Evolutionary conservation across 257 asterid species (phyloP), one percentile per base, ranked within the genome.

Genomic region (Rehmannia glutinosa): DNA sequence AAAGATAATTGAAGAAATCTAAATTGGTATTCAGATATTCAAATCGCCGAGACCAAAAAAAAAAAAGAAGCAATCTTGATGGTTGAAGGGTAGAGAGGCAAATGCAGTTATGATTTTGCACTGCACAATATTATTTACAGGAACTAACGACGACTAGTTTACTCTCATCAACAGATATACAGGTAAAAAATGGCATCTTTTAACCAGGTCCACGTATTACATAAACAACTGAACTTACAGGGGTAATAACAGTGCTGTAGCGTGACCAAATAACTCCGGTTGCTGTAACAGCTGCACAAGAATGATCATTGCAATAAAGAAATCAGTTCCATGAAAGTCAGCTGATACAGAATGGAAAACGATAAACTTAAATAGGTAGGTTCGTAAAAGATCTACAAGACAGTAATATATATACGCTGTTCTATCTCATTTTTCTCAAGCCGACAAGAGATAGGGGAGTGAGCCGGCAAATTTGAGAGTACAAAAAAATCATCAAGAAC

Each of bases 221-320:
- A 54, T 25, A 27, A 30, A n/a, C 39, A 55, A 30, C 13, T 55
- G 62, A 55, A 27, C 62, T 55, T 55, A 55, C 62, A 8, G 62
- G 62, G 13, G 62, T 55, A 13, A 55, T 55, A 33, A 55, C 62
- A 16, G 62, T 55, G 62, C 62, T 55, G n/a, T 55, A 55, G 24
- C 62, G 62, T 2, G 62, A 55, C 62, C 62, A 55, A 30, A 55
- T 55, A 7, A 55, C 42, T 2, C 62, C 62, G 12, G 62, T 55
- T 55, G 62, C 62, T 15, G 62, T 55, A 13, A 55, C 62, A 27
- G 62, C 62, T 55, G 62, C 62, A 27, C 23, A n/a, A 25, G 13
- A 16, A 55, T 17, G 51, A 63, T 65, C 38, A 64, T 41, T 51
- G 12, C 64, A 74, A 24, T 70, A 52, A 35, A 47, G 25, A 66